A percentile compares a stretch with the other conserved stretches of the same genome.
phyloP scores from a whole-genome alignment of 1,139 yeast genomes.

The Martiniozyma asiatica region DNA sequence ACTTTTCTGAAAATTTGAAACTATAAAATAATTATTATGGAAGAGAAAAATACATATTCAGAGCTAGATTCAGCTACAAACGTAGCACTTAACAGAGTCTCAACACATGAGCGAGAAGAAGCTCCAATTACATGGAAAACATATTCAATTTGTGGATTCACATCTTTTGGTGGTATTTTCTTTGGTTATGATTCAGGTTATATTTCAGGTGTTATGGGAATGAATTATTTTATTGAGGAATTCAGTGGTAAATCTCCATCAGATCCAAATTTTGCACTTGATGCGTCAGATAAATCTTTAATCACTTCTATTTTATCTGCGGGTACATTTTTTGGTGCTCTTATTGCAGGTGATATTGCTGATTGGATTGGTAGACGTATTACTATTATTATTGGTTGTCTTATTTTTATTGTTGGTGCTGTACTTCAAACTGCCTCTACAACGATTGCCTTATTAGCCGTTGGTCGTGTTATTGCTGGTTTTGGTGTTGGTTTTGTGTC shows the following conservation, averaged over 20 bases:
- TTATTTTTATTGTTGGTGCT: conserved; percentile 49
- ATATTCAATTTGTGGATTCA: conserved; percentile 26
- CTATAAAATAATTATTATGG: no score
- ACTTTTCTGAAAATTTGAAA: no score
- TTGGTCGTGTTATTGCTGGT: conserved; percentile 54
- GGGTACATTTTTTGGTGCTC: conserved; percentile 48
- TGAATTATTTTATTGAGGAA: conserved; percentile 32
- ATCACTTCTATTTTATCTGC: conserved; percentile 45
- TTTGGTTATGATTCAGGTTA: no score
- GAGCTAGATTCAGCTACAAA: no score
- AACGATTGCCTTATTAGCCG: conserved; percentile 31
- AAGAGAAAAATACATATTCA: no score
- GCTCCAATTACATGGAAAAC: conserved; percentile 22
- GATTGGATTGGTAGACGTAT: conserved; percentile 53
- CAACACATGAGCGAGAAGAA: no score
- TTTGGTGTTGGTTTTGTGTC: conserved; percentile 61
- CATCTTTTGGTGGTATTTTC: conserved; percentile 45
- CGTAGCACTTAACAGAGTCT: no score
- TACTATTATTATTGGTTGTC: conserved; percentile 38
- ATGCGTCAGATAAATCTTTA: conserved; percentile 28
- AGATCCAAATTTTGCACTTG: conserved; percentile 14
- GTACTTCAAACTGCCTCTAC: conserved; percentile 49
- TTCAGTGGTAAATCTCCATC: conserved; percentile 23
- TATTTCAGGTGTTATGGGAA: no score
- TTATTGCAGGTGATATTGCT: conserved; percentile 43